phyloP scores from a whole-genome alignment of 768 basidiomycete species.

The Lepiota brunneoincarnata region DNA sequence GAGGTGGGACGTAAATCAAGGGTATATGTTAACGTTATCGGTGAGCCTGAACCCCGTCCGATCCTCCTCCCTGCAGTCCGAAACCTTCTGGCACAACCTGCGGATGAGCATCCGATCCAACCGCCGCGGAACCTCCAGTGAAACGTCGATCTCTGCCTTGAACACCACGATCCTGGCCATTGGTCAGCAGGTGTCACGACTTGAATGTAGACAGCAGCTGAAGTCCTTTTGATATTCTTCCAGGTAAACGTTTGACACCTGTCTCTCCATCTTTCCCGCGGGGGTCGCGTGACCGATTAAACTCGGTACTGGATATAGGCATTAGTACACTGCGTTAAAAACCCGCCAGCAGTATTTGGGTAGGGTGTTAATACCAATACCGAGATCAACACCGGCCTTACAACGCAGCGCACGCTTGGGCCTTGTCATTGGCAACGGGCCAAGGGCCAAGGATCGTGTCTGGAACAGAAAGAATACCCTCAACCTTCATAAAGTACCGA shows the following conservation, averaged over 20 bases:
- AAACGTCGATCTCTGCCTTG: constrained; percentile 98
- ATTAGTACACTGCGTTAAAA: constrained; percentile 83
- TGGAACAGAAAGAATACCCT: no score
- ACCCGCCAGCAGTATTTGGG: constrained; percentile 95
- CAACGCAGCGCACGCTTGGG: constrained; percentile 89
- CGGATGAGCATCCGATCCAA: constrained; percentile 98
- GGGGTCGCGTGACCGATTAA: constrained; percentile 98
- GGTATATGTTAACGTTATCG: constrained; percentile 98
- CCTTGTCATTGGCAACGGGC: constrained; percentile 96
- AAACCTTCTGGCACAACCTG: constrained; percentile 98
- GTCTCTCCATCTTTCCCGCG: constrained; percentile 97
- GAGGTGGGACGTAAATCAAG: constrained; percentile 99
- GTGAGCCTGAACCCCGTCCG: constrained; percentile 88
- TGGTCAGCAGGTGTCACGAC: constrained; percentile 97
- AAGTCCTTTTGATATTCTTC: constrained; percentile 90
- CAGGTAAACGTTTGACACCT: constrained; percentile 96
- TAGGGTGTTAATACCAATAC: constrained; percentile 92
- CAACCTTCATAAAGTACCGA: no score
- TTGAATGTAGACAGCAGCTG: constrained; percentile 95
- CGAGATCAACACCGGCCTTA: constrained; percentile 92
- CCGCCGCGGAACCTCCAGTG: constrained; percentile 95
- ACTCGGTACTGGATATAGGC: constrained; percentile 65
- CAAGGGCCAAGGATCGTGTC: no score
- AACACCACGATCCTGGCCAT: constrained; percentile 99
- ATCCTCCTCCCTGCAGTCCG: constrained; percentile 98